Base-by-base conservation (phyloP, 371 early-diverging fungal genomes). In the Umbelopsis sp. region DNA sequence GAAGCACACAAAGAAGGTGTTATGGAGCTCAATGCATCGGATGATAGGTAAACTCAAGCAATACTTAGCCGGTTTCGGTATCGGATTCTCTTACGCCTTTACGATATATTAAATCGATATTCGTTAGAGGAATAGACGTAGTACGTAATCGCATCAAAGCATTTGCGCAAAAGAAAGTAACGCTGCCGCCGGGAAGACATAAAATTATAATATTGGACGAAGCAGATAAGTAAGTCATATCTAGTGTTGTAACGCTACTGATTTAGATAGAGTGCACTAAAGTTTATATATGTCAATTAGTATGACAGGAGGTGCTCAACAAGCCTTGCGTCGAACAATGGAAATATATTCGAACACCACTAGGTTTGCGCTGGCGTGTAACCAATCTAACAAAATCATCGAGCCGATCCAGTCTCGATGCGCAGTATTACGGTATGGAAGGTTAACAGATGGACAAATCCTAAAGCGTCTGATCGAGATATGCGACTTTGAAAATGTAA, bases 361-460 rank as follows among this genome's bases (percentile, higher is more conserved):
- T 7, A 92, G 99, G 63, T 99, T 99, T 83, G 99, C 97, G 4
- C 84, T 99, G 41, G 99, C 99, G 4, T 99, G 99, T 85, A 99
- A 99, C 78, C 85, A 93, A 75, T 93, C 97, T 63, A 87, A 87
- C 75, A 99, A 99, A 80, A 97, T 99, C 71, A 97, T 99, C 73
- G 99, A 99, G 74, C 99, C 99, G 25, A 99, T 99, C 70, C 99
- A 99, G 80, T 94, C 94, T 63, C 91, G 99, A 68, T 98, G 99
- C 79, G 98, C 99, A 14, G 95, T 99, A 65, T 77, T 99, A 50
- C 88, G 96, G 25, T 99, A 93, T 75, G 87, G 89, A 1, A 89
- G 89, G 66, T 80, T 99, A 70, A 83, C 87, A 7, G 90, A 92
- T 70, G 78, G 85, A 63, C 92, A 97, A 74, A 80, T 99, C 1